phyloP scores from a whole-genome alignment of 2,329 filamentous ascomycete species.

The Achaetomium macrosporum region DNA sequence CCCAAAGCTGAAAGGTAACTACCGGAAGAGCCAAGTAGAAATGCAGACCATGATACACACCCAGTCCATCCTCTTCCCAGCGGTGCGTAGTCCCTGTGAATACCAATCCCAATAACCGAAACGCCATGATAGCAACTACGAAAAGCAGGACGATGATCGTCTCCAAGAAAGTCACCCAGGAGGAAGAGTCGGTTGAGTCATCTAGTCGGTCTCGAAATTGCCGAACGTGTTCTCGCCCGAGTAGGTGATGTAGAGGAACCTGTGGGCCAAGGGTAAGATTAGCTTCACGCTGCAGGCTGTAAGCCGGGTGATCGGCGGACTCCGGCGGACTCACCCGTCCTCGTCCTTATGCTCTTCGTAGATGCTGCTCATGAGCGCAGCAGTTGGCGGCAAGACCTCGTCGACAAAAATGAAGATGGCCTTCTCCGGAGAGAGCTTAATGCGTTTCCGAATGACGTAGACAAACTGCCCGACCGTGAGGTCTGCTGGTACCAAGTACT shows the following conservation, averaged over 20 bases:
- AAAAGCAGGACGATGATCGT: slow-evolving; percentile 2
- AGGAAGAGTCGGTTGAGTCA: background rate
- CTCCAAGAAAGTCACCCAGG: no score
- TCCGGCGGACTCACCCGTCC: slow-evolving; percentile 50
- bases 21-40: slow-evolving; percentile 6
- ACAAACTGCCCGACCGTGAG: slow-evolving; percentile 97
- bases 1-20: slow-evolving; percentile 2
- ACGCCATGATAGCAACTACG: slow-evolving; percentile 19
- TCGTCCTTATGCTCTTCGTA: slow-evolving; percentile 98
- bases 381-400: slow-evolving; percentile 92
- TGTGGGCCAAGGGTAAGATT: slow-evolving; percentile 31
- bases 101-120: slow-evolving; percentile 15
- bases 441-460: slow-evolving; percentile 99
- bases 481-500: slow-evolving; percentile 96
- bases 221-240: slow-evolving; percentile 99
- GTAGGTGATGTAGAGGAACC: slow-evolving; percentile 98
- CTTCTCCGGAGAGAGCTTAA: slow-evolving; percentile 99
- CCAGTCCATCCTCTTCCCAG: slow-evolving; percentile 15
- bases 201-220: slow-evolving; percentile 37
- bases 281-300: background rate
- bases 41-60: slow-evolving; percentile 12
- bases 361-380: slow-evolving; percentile 97
- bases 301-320: background rate
- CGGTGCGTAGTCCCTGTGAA: no score
- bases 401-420: slow-evolving; percentile 99